These are phyloP conservation scores for Beta lomatogona DNA, from an alignment of 179 eudicot genomes.

Conservation along the genomic window DNA sequence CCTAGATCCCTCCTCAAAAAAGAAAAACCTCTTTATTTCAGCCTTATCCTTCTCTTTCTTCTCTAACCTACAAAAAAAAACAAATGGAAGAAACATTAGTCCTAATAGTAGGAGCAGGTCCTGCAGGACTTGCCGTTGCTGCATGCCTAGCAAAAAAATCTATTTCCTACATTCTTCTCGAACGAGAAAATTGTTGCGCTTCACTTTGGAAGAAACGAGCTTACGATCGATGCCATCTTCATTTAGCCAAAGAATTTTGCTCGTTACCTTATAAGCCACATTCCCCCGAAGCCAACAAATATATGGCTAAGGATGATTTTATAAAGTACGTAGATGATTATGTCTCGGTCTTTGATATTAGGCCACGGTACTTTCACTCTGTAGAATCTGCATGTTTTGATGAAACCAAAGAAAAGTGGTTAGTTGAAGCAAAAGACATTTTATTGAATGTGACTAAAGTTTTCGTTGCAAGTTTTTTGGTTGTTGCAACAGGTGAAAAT, in stretches of 20 bases:
- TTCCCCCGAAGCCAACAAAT: conserved; percentile 17
- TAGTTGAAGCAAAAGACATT: conserved; percentile 20
- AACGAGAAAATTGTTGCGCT: conserved; percentile 43
- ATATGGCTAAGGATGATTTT: conserved; percentile 37
- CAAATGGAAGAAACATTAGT: conserved; percentile 31
- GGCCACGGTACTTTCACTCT: conserved; percentile 20
- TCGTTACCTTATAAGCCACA: conserved; percentile 36
- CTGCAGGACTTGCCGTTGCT: conserved; percentile 40
- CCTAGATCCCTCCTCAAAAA: no score
- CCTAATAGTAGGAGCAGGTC: conserved; percentile 47
- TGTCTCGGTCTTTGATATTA: conserved; percentile 29
- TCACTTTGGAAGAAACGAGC: conserved; percentile 50
- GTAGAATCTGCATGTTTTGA: conserved; percentile 33
- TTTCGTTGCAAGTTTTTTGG: conserved; percentile 30
- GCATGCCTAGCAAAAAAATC: conserved; percentile 31
- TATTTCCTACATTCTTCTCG: conserved; percentile 36
- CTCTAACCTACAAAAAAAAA: background rate
- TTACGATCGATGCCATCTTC: conserved; percentile 46
- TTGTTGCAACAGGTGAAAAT: conserved; percentile 46
- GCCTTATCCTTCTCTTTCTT: background rate
- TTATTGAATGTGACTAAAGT: background rate
- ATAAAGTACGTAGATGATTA: conserved; percentile 43
- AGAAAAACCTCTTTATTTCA: background rate
- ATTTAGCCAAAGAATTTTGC: conserved; percentile 44
- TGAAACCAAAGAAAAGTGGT: conserved; percentile 29